Evolutionary conservation across 345 rosid genomes (phyloP).

Genomic region (Orychophragmus violaceus): DNA sequence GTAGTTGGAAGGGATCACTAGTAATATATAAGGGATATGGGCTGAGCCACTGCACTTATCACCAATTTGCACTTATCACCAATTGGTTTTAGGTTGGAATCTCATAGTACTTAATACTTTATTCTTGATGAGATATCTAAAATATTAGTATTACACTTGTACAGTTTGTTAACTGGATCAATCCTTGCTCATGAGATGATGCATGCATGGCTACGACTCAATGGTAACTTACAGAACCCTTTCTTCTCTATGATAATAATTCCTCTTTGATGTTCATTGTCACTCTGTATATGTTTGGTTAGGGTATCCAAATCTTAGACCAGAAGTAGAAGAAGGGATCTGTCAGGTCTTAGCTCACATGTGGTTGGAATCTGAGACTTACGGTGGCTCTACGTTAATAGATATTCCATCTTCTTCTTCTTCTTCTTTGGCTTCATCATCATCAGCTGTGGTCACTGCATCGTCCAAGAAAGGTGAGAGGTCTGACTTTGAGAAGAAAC

Average conservation of each 20-base stretch:
- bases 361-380: slow-evolving; percentile 96
- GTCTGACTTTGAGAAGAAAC: slow-evolving; percentile 87
- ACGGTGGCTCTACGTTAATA: slow-evolving; percentile 26
- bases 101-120: no score
- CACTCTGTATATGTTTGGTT: neutral
- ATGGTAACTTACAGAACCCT: slow-evolving; percentile 42
- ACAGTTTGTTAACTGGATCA: slow-evolving; percentile 90
- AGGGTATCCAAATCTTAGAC: slow-evolving; percentile 84
- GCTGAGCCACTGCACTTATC: no score
- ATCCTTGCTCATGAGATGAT: slow-evolving; percentile 99
- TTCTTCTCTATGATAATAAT: neutral
- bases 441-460: slow-evolving; percentile 42
- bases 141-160: neutral
- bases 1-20: no score
- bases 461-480: slow-evolving; percentile 79
- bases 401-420: slow-evolving; percentile 53
- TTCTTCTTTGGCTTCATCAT: slow-evolving; percentile 29
- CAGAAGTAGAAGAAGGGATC: slow-evolving; percentile 97
- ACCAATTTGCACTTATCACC: no score
- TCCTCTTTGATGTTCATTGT: neutral
- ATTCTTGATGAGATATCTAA: slow-evolving; percentile 10
- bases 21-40: no score
- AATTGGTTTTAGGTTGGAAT: no score
- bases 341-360: slow-evolving; percentile 94
- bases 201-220: slow-evolving; percentile 99